phyloP scores from a whole-genome alignment of 805 yeast genomes.

The Pichia scutulata region DNA sequence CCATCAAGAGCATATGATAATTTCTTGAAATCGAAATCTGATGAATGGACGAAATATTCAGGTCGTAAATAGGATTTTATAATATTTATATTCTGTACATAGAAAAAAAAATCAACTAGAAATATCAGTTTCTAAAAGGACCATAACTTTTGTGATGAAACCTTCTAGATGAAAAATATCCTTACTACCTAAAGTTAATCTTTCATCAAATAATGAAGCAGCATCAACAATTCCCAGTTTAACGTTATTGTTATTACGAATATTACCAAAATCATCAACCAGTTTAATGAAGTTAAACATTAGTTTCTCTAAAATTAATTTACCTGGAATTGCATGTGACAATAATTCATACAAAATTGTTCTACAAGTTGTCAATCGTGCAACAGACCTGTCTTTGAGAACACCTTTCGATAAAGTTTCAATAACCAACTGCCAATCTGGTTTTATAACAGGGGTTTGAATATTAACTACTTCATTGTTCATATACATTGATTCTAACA shows the following conservation, averaged over 20 bases:
- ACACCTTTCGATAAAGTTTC: slow-evolving; percentile 54
- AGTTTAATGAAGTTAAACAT: slow-evolving; percentile 28
- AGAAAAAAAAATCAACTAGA: not conserved
- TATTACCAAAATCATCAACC: slow-evolving; percentile 13
- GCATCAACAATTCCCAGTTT: slow-evolving; percentile 46
- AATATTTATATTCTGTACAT: not conserved
- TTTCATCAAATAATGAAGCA: slow-evolving; percentile 71
- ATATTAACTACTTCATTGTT: slow-evolving; percentile 47
- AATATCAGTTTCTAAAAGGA: slow-evolving; percentile 45
- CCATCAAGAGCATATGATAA: slow-evolving; percentile 64
- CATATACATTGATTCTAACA: slow-evolving; percentile 76
- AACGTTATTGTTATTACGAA: slow-evolving; percentile 18
- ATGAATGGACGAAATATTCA: slow-evolving; percentile 40
- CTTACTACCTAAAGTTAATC: slow-evolving; percentile 78
- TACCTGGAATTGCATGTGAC: slow-evolving; percentile 91
- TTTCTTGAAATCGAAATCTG: slow-evolving; percentile 39
- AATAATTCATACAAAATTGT: slow-evolving; percentile 71
- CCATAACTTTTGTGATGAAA: slow-evolving; percentile 83
- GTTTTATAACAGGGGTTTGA: slow-evolving; percentile 47
- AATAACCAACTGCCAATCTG: slow-evolving; percentile 91
- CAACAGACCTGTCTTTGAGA: slow-evolving; percentile 54
- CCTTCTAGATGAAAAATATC: slow-evolving; percentile 95
- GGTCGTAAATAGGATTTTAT: slow-evolving; percentile 21
- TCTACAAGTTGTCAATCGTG: slow-evolving; percentile 52
- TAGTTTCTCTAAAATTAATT: slow-evolving; percentile 62